Base-by-base conservation (phyloP, 164 flowering plant genomes). In the Magnolia kwangsiensis region DNA sequence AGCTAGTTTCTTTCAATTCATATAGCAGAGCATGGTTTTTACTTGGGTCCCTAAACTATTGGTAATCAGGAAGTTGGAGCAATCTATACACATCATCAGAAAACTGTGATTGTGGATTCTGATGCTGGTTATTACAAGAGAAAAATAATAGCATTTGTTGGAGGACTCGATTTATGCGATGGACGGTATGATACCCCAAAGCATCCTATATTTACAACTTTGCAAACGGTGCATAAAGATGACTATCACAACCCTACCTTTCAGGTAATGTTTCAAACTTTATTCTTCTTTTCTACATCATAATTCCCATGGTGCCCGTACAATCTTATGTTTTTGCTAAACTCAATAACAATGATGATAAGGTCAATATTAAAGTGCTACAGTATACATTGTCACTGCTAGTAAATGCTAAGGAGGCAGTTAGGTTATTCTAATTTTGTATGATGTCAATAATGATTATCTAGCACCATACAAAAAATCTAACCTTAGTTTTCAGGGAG, bases 61-160 rank as follows among this genome's bases (percentile, higher is more conserved):
- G 66, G 37, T 78, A 31, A 7, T 74, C 86, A 93, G 96, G 98
- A 93, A 89, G 89, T 86, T 67, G 94, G 84, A 79, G 87, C 90
- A 45, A 93, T 93, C 72, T 91, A 93, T 71, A 91, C 97, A 13
- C 97, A 93, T 79, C 97, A 93, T 82, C 97, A 92, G 82, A 92
- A 92, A 75, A 89, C 91, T n/a, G 94, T 93, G 51, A 85, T 93
- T 72, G 93, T 93, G 72, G 98, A 93, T 88, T 86, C 90, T 83
- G 96, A 93, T 80, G 95, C 92, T 79, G 92, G 95, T 2, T 51
- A 83, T 72, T 77, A 84, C 78, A 88, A 74, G 80, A 89, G 93
- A 82, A 93, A 91, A 82, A 90, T 93, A 50, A 75, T 89, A 75
- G 91, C 98, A 75, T 93, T 93, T 85, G 88, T 91, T 77, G 97